Evolutionary conservation across 1,284 basidiomycete genomes (phyloP).

Genomic region (Boletus sp.): DNA sequence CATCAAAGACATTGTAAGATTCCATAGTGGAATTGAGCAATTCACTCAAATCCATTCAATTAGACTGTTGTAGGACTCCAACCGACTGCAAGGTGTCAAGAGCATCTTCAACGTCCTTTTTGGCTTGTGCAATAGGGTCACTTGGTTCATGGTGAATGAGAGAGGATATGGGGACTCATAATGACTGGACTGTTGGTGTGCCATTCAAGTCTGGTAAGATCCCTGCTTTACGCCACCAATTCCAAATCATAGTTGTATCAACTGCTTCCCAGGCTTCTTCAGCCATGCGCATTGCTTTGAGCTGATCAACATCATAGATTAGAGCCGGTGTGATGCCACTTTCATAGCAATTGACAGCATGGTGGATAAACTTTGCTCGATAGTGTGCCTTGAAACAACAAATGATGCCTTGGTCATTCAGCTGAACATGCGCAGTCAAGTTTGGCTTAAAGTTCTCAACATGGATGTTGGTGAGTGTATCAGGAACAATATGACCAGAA

Average conservation of each 20-base stretch:
- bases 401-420: constrained; percentile 13
- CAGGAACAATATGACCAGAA: not conserved
- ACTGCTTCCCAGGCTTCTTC: not conserved
- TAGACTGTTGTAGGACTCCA: no score
- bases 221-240: not conserved
- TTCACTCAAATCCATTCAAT: no score
- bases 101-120: no score
- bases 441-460: constrained; percentile 7
- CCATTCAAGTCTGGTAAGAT: no score
- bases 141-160: no score
- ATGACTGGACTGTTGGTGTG: no score
- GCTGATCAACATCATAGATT: not conserved
- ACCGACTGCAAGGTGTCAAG: no score
- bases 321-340: not conserved
- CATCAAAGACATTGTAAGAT: no score
- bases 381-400: constrained; percentile 9
- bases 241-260: not conserved
- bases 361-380: not conserved
- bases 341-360: not conserved
- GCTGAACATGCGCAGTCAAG: constrained; percentile 9
- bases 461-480: constrained; percentile 1
- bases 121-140: no score
- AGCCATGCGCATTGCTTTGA: not conserved
- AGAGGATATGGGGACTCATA: no score
- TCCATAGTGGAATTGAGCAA: no score